Base-by-base conservation (phyloP, 1,284 basidiomycete species). In the Cryptococcus jaspeensis region DNA sequence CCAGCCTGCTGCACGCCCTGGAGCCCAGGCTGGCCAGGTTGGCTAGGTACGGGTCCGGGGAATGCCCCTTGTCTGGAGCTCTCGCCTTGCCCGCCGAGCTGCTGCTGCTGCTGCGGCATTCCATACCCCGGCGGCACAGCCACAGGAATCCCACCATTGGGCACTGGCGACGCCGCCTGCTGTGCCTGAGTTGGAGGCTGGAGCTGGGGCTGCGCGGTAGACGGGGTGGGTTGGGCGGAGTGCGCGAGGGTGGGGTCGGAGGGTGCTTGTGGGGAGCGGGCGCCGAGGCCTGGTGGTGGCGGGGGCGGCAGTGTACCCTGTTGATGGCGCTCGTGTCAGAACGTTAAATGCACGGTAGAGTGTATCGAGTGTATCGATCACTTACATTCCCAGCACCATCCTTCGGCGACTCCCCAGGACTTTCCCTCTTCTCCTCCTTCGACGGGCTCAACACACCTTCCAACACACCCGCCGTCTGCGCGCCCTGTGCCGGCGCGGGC, bases 251-350 rank as follows among this genome's bases (percentile, higher is more conserved):
- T 32, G 9, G 28, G 28, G 28, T 32, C 28, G 5, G 9, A 9
- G 4, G 28, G 28, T 4, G 28, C 5, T 32, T 32, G 28, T 9
- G 38, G 35, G 23, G 51, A 28, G 25, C 35, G 36, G 5, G 50
- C 22, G 16, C 16, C 23, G 49, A 48, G 36, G 42, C 38, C 55
- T 41, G 87, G 87, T 13, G 88, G 89, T 61, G 84, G 83, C 45
- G 60, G 60, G 8, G 62, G 55, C 28, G 28, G 28, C 5, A 32
- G 5, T 4, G 28, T 32, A 5, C 28, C 28, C 28, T 32, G 28
- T 9, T n/a, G n/a, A n/a, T n/a, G n/a, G 28, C 28, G 28, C 28
- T 32, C n/a, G n/a, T n/a, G n/a, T n/a, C n/a, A n/a, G n/a, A n/a
- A n/a, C n/a, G n/a, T n/a, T n/a, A n/a, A n/a, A n/a, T n/a, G n/a